These are phyloP conservation scores for Monosporascus ibericus DNA, from an alignment of 2,329 filamentous ascomycete species.

Conservation along the genomic window DNA sequence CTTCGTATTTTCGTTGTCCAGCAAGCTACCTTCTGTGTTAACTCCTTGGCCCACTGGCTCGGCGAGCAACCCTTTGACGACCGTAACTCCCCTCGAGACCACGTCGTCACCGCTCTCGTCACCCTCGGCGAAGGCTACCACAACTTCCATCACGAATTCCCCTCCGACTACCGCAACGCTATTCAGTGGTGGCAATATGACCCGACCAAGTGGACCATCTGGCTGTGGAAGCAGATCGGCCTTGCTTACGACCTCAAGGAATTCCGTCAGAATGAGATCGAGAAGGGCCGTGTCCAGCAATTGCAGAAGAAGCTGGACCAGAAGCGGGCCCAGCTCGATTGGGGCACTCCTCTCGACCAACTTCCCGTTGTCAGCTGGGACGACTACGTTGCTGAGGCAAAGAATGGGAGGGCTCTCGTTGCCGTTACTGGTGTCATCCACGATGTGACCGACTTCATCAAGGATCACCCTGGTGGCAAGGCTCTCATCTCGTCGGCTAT, in stretches of 20 bases:
- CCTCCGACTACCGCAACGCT: conserved; percentile 65
- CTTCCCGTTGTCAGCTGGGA: conserved; percentile 42
- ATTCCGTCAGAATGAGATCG: conserved; percentile 62
- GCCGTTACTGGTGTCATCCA: conserved; percentile 60
- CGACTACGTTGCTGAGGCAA: conserved; percentile 57
- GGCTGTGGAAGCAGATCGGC: conserved; percentile 60
- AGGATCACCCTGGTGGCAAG: conserved; percentile 61
- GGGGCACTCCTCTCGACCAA: conserved; percentile 57
- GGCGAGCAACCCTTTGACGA: conserved; percentile 65
- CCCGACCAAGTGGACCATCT: conserved; percentile 66
- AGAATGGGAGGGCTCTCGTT: conserved; percentile 56
- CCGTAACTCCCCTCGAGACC: conserved; percentile 63
- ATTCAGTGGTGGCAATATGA: conserved; percentile 67
- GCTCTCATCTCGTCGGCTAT: conserved; percentile 59
- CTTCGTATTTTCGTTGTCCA: conserved; percentile 46
- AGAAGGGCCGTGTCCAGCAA: conserved; percentile 62
- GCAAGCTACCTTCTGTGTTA: conserved; percentile 48
- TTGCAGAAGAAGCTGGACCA: conserved; percentile 64
- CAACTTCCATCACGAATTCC: conserved; percentile 71
- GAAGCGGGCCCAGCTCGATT: conserved; percentile 56
- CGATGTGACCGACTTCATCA: conserved; percentile 60
- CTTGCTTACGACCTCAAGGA: conserved; percentile 63
- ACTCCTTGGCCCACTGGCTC: conserved; percentile 47
- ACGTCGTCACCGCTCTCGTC: conserved; percentile 60
- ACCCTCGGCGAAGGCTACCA: conserved; percentile 67